A percentile compares a stretch with the other conserved stretches of the same genome.
Conservation (phyloP, 805 yeast genomes). For the Metschnikowia kofuensis region DNA sequence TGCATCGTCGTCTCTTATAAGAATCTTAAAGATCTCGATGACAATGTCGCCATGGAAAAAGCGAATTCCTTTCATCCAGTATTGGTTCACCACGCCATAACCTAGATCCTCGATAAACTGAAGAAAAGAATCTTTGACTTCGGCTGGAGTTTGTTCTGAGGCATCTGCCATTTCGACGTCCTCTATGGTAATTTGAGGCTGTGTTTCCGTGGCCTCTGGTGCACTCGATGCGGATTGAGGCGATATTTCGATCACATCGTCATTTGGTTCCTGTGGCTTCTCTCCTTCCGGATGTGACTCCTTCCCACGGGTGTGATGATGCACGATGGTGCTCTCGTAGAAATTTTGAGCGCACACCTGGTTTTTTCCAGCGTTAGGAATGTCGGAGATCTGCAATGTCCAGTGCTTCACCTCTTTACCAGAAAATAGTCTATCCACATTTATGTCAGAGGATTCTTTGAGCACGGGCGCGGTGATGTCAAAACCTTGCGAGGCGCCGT, state of each 20-base stretch:
- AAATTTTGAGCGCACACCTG: conserved; percentile 62
- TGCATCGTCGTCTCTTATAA: conserved; percentile 32
- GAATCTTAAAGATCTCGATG: conserved; percentile 55
- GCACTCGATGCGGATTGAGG: background rate
- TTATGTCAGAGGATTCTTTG: conserved; percentile 18
- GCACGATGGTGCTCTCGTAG: conserved; percentile 54
- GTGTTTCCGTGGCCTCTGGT: background rate
- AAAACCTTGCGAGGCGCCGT: conserved; percentile 19
- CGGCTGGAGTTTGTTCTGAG: background rate
- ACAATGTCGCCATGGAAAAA: conserved; percentile 60
- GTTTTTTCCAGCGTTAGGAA: conserved; percentile 72
- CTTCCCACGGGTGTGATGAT: conserved; percentile 39
- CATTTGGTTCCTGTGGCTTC: background rate
- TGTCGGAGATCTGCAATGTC: conserved; percentile 66
- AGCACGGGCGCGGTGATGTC: conserved; percentile 28
- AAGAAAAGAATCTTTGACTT: conserved; percentile 36
- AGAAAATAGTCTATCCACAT: conserved; percentile 30
- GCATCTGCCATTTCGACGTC: conserved; percentile 1
- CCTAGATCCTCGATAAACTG: conserved; percentile 62
- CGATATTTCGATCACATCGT: background rate
- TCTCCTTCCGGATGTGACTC: background rate
- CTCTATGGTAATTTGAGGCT: background rate
- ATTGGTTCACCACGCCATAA: conserved; percentile 60
- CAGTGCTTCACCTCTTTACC: conserved; percentile 39
- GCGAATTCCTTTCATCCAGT: conserved; percentile 58